phyloP scores from a whole-genome alignment of 2,329 filamentous ascomycete genomes.

The Scortechinia acanthostroma region DNA sequence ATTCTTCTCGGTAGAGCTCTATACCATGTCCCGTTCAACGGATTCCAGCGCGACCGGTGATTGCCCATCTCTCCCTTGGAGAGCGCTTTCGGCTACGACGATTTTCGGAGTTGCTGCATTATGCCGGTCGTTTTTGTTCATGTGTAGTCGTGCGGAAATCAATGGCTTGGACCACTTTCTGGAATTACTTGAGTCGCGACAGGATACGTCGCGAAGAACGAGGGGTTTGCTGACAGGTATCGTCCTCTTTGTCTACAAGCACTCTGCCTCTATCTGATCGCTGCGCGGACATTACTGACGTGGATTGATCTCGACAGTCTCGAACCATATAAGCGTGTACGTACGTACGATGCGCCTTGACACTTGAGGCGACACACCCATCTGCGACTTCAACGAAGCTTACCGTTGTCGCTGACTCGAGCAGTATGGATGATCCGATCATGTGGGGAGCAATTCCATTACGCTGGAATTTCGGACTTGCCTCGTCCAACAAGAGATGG shows the following conservation, averaged over 20 bases:
- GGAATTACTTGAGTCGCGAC: conserved; percentile 66
- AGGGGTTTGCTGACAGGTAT: conserved; percentile 2
- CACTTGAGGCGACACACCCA: conserved; percentile 3
- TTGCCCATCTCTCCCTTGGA: conserved; percentile 47
- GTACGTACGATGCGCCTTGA: conserved; percentile 31
- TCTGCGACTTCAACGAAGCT: too few relatives aligned
- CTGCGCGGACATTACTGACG: background rate
- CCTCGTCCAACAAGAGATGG: conserved; percentile 75
- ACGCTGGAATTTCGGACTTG: conserved; percentile 50
- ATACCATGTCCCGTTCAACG: background rate
- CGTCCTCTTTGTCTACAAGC: background rate
- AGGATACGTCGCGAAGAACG: conserved; percentile 52
- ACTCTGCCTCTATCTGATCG: too few relatives aligned
- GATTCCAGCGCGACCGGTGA: background rate
- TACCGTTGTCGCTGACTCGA: too few relatives aligned
- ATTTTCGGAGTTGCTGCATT: conserved; percentile 69
- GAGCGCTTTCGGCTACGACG: conserved; percentile 63
- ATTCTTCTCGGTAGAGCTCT: background rate
- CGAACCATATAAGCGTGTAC: conserved; percentile 84
- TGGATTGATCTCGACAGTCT: conserved; percentile 42
- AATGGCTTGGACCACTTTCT: conserved; percentile 72
- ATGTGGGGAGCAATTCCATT: conserved; percentile 86
- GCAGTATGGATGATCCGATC: conserved; percentile 84
- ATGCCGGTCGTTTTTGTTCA: conserved; percentile 69
- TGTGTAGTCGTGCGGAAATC: conserved; percentile 69